Base-by-base conservation (phyloP, 1,139 yeast genomes). In the Sugiyamaella xylanicola region DNA sequence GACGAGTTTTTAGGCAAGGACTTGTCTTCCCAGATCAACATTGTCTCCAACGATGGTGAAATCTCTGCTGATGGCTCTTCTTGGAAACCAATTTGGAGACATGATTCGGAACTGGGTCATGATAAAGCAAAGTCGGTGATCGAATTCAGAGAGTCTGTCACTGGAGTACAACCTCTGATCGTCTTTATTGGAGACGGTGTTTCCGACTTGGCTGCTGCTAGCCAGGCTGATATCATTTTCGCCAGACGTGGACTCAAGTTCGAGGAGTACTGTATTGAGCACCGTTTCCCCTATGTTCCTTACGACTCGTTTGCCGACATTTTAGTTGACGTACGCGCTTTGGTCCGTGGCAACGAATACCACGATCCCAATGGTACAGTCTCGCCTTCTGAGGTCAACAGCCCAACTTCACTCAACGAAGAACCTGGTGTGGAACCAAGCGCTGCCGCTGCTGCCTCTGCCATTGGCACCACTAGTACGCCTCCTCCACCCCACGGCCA, bases 81-180 rank as follows among this genome's bases (percentile, higher is more conserved):
- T 47, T 84, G 89, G 89, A 80, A 77, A 54, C 81, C 84, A 50
- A 71, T 80, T 40, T 84, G 84, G 78, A 76, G 78, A 61, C 85
- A 84, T 68, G 85, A 83, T 60, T 75, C 82, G 21, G 77, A 79
- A 40, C 80, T 84, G 61, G 89, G 89, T 57, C 88, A 84, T 67
- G 87, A 84, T 68, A 84, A 84, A 74, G 81, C 87, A 51, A 74
- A 74, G 54, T 80, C 86, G 3, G 81, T 84, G 59, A 74, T 76
- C 57, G 83, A 82, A 59, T 83, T 72, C 65, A 62, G 67, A 41
- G 65, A 63, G 56, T 60, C 65, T 9, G 59, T 60, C 55, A 63
- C 61, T 45, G 64, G 62, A 50, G 65, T 67, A 27, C 62, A 63
- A 51, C 77, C 78, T 3, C 62, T 73, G 56, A 62, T 75, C 50